These are phyloP conservation scores for Neofusicoccum umdonicola DNA, from an alignment of 2,329 filamentous ascomycete species.

Conservation along the genomic window DNA sequence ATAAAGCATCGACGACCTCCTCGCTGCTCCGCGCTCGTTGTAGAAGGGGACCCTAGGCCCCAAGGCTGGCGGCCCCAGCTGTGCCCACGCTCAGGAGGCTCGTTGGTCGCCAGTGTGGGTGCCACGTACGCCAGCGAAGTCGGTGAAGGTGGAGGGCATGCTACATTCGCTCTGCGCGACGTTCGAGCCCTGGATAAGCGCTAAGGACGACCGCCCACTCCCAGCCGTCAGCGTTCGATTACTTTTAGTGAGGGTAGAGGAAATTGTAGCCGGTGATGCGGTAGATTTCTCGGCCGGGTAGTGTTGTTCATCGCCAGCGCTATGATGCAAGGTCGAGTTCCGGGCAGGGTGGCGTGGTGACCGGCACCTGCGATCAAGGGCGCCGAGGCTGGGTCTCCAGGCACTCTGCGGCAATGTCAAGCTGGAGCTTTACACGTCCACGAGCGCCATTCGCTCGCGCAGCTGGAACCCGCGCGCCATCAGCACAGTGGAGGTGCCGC, in stretches of 20 bases:
- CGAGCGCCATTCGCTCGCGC: slow-evolving; percentile 21
- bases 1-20: slow-evolving; percentile 4
- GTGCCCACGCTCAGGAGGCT: slow-evolving; percentile 22
- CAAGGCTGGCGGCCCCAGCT: no score
- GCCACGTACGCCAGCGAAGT: slow-evolving; percentile 30
- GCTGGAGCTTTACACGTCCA: slow-evolving; percentile 36
- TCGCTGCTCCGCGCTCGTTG: slow-evolving; percentile 17
- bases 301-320: no score
- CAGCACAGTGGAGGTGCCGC: no score
- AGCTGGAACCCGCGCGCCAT: no score
- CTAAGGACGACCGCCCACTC: slow-evolving; percentile 30
- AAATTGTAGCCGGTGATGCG: slow-evolving; percentile 37
- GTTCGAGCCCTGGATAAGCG: slow-evolving; percentile 30
- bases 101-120: slow-evolving; percentile 31
- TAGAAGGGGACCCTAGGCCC: not conserved
- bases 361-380: no score
- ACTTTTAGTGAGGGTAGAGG: slow-evolving; percentile 23
- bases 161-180: slow-evolving; percentile 32
- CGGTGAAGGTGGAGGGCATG: slow-evolving; percentile 29
- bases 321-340: no score
- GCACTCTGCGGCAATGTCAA: slow-evolving; percentile 21
- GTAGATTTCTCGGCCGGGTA: slow-evolving; percentile 16
- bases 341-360: no score
- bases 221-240: slow-evolving; percentile 24
- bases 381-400: no score